Conservation (phyloP, 106 monocot genomes). For the Posidonia australis region DNA sequence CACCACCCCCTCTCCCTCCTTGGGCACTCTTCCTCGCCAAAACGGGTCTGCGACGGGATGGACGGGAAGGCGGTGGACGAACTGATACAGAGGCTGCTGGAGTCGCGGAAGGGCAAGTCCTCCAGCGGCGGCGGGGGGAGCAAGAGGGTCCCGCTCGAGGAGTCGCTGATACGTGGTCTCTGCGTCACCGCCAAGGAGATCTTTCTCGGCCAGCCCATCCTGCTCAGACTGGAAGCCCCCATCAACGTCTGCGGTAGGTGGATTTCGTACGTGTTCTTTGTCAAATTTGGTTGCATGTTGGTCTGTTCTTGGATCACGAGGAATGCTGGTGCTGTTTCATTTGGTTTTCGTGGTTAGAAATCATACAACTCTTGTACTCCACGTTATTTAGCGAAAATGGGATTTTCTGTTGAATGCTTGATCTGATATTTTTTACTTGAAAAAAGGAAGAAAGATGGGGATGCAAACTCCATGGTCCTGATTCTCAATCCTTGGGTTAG, state of each 20-base stretch:
- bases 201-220: conserved; percentile 17
- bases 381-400: not conserved
- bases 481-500: too few relatives aligned
- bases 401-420: too few relatives aligned
- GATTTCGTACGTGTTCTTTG: not conserved
- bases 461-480: too few relatives aligned
- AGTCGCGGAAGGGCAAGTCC: conserved; percentile 10
- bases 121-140: not conserved
- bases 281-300: too few relatives aligned
- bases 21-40: not conserved
- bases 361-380: too few relatives aligned
- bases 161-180: conserved; percentile 10
- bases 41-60: not conserved
- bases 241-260: conserved; percentile 19
- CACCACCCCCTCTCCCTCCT: too few relatives aligned
- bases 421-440: too few relatives aligned
- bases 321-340: not conserved
- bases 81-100: conserved; percentile 18
- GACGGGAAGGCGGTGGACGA: conserved; percentile 11
- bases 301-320: too few relatives aligned
- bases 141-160: conserved; percentile 19
- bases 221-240: conserved; percentile 16
- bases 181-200: conserved; percentile 17
- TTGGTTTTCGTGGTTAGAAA: not conserved
- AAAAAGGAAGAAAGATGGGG: too few relatives aligned